Evolutionary conservation across 768 basidiomycete species (phyloP), one percentile per base, ranked within the genome.

Genomic region (Coprinopsis marcescibilis): DNA sequence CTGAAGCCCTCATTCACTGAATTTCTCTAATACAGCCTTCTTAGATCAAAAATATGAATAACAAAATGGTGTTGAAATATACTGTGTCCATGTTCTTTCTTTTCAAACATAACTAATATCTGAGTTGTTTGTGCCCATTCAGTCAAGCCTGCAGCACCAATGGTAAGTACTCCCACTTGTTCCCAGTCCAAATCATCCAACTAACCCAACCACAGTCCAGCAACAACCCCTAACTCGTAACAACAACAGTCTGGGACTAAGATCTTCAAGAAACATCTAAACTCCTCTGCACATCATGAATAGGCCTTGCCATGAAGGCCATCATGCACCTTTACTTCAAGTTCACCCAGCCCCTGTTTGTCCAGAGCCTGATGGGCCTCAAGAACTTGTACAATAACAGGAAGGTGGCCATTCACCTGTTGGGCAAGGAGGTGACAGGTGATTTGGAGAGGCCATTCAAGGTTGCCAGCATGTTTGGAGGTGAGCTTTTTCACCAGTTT

Each of bases 1-100:
- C n/a, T n/a, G n/a, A n/a, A n/a, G n/a, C n/a, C n/a, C n/a, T n/a
- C n/a, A n/a, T n/a, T n/a, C n/a, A n/a, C n/a, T n/a, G n/a, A n/a
- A n/a, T n/a, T n/a, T n/a, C n/a, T n/a, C n/a, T n/a, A n/a, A n/a
- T n/a, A n/a, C n/a, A n/a, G n/a, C n/a, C n/a, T n/a, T n/a, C n/a
- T n/a, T n/a, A n/a, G n/a, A n/a, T 97, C 66, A 94, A 89, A 76
- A 68, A 77, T 59, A 94, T 92, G 80, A 97, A 97, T 58, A 94
- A 98, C 69, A 78, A 85, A 64, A 91, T 90, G 1, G 89, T 95
- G 21, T 73, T 98, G 57, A 98, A 96, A 78, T 98, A 95, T n/a
- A n/a, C n/a, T n/a, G n/a, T n/a, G n/a, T n/a, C n/a, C n/a, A n/a
- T n/a, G n/a, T n/a, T n/a, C n/a, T n/a, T n/a, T n/a, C n/a, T n/a